Evolutionary conservation across 1,284 basidiomycete species (phyloP).

Genomic region (Takashimella koratensis): DNA sequence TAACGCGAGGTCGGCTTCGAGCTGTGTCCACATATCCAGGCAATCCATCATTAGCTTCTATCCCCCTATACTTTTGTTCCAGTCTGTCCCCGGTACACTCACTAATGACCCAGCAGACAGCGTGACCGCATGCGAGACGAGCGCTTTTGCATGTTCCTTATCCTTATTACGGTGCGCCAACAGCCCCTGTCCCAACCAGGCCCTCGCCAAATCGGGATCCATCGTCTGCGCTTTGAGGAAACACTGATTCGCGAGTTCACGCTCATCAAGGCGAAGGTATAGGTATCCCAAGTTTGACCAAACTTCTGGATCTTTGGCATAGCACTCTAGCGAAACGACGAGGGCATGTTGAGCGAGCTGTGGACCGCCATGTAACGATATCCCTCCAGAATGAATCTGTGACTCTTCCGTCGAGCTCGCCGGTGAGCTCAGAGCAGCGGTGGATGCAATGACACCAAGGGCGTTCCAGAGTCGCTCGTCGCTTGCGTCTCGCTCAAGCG

Average conservation of each 20-base stretch:
- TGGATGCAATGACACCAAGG: slow-evolving; percentile 39
- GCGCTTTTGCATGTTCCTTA: slow-evolving; percentile 62
- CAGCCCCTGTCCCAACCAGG: slow-evolving; percentile 93
- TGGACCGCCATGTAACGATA: slow-evolving; percentile 19
- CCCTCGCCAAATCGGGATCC: slow-evolving; percentile 81
- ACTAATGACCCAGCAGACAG: slow-evolving; percentile 65
- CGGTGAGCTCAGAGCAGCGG: slow-evolving; percentile 14
- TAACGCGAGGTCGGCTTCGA: slow-evolving; percentile 79
- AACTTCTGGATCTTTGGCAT: slow-evolving; percentile 69
- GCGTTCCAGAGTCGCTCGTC: slow-evolving; percentile 76
- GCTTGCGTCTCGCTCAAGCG: slow-evolving; percentile 68
- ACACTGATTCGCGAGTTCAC: slow-evolving; percentile 79
- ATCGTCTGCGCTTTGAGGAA: slow-evolving; percentile 84
- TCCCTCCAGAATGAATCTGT: not conserved
- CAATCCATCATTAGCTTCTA: too few relatives aligned
- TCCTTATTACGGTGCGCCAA: slow-evolving; percentile 65
- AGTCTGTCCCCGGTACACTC: slow-evolving; percentile 45
- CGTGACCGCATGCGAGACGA: slow-evolving; percentile 79
- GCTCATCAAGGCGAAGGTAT: slow-evolving; percentile 77
- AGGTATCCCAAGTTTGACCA: slow-evolving; percentile 92
- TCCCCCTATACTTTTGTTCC: too few relatives aligned
- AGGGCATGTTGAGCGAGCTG: slow-evolving; percentile 81
- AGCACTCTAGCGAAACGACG: slow-evolving; percentile 80
- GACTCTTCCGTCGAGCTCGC: not conserved
- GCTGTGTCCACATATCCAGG: too few relatives aligned